phyloP scores from a whole-genome alignment of 192 early-diverging fungal genomes.

The Gonapodya sp. region DNA sequence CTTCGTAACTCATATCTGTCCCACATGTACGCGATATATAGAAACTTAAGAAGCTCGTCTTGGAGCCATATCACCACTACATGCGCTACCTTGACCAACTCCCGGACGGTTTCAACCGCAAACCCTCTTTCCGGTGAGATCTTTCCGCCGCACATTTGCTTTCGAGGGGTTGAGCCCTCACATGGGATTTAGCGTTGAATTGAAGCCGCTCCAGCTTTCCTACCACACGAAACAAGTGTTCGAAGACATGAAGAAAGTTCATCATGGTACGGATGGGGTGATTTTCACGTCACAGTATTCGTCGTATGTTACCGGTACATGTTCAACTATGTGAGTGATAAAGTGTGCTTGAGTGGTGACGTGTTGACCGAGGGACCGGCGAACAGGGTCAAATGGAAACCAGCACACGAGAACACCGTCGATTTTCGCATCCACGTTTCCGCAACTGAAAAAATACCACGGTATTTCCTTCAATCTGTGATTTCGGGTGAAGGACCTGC shows the following conservation, averaged over 20 bases:
- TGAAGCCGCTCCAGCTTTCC: constrained; percentile 59
- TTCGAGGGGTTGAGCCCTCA: not conserved
- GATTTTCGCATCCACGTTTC: constrained; percentile 53
- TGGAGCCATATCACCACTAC: constrained; percentile 5
- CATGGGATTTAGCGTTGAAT: constrained; percentile 29
- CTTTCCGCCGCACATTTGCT: not conserved
- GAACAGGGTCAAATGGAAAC: constrained; percentile 77
- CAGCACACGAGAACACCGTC: constrained; percentile 67
- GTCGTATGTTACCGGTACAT: constrained; percentile 58
- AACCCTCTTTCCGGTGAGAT: constrained; percentile 10
- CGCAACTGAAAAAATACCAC: not conserved
- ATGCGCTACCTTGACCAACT: not conserved
- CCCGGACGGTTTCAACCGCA: not conserved
- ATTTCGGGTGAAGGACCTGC: not conserved
- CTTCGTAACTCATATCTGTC: constrained; percentile 8
- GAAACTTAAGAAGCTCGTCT: not conserved
- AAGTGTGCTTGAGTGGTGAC: not conserved
- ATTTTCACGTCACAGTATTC: constrained; percentile 16
- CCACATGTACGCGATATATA: not conserved
- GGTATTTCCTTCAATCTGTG: not conserved
- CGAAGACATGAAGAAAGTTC: constrained; percentile 3
- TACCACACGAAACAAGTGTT: constrained; percentile 53
- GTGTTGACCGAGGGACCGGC: not conserved
- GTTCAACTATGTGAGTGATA: constrained; percentile 46
- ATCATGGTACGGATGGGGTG: constrained; percentile 14